Conservation (phyloP, 2,329 filamentous ascomycete genomes). For the Huntiella decipiens region DNA sequence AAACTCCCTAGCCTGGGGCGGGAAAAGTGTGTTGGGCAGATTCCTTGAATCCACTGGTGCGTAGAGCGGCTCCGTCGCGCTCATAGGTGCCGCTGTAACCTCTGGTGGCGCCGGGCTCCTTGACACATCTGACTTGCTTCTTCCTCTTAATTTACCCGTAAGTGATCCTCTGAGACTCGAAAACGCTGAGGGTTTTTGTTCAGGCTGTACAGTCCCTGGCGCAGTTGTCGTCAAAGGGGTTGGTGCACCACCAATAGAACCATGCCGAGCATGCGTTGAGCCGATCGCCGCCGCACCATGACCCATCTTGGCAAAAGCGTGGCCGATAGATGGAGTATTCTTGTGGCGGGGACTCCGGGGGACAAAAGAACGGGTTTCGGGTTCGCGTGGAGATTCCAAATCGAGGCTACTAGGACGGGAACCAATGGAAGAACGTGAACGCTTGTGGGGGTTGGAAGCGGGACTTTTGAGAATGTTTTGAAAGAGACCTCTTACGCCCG, state of each 20-base stretch:
- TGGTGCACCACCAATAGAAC: slow-evolving; percentile 29
- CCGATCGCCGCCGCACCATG: slow-evolving; percentile 36
- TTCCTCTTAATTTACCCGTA: slow-evolving; percentile 28
- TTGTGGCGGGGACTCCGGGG: slow-evolving; percentile 28
- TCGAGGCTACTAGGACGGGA: slow-evolving; percentile 1
- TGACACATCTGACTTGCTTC: slow-evolving; percentile 35
- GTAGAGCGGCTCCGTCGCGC: slow-evolving; percentile 4
- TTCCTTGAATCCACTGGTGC: not conserved
- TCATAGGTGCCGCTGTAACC: slow-evolving; percentile 24
- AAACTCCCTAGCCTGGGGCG: not conserved
- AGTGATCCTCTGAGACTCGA: not conserved
- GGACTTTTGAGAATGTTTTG: slow-evolving; percentile 24
- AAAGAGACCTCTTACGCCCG: slow-evolving; percentile 18
- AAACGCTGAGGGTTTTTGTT: not conserved
- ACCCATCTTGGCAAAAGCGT: slow-evolving; percentile 36
- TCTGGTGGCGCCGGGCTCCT: slow-evolving; percentile 25
- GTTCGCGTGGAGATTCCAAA: slow-evolving; percentile 5
- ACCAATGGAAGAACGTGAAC: not conserved
- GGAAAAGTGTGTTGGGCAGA: not conserved
- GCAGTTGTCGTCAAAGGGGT: slow-evolving; percentile 32
- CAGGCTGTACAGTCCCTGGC: slow-evolving; percentile 19
- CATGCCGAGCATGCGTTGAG: slow-evolving; percentile 28
- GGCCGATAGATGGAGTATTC: slow-evolving; percentile 33
- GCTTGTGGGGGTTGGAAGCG: slow-evolving; percentile 19
- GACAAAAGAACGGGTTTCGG: slow-evolving; percentile 14